Percentiles rank a stretch among this genome's conserved stretches.
Evolutionary conservation across 148 eudicot species (phyloP).

Genomic region (Rhododendron simsii): DNA sequence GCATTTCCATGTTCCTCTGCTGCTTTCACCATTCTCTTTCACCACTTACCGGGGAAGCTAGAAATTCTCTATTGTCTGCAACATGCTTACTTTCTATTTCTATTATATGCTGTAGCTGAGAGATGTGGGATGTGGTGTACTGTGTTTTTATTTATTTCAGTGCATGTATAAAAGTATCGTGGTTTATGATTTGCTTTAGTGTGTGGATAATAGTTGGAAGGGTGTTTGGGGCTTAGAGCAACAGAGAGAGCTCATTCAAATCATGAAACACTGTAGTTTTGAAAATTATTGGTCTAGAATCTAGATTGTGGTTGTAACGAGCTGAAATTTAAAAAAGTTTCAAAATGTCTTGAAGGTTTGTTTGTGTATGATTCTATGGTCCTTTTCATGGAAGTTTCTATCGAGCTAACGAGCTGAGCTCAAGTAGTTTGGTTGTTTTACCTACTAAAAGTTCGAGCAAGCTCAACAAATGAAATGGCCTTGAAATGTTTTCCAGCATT

Average conservation of each 20-base stretch:
- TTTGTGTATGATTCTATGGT: neutral
- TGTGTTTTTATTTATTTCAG: neutral
- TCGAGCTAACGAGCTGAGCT: neutral
- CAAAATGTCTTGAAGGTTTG: too few relatives aligned
- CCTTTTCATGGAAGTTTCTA: neutral
- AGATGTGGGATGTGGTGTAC: neutral
- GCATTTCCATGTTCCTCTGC: slow-evolving; percentile 91
- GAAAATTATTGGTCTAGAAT: too few relatives aligned
- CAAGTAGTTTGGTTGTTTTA: neutral
- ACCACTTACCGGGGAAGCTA: slow-evolving; percentile 91
- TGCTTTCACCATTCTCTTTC: slow-evolving; percentile 88
- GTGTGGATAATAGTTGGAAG: neutral
- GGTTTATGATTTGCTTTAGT: neutral
- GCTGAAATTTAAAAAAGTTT: too few relatives aligned
- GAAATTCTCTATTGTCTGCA: neutral
- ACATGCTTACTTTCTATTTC: neutral
- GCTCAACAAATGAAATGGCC: too few relatives aligned
- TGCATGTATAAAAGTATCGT: neutral
- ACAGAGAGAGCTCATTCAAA: too few relatives aligned
- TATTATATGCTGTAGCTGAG: neutral
- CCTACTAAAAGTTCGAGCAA: too few relatives aligned
- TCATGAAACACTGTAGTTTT: too few relatives aligned
- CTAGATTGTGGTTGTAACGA: too few relatives aligned
- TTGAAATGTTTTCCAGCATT: too few relatives aligned
- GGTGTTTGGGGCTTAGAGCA: neutral